A percentile compares a stretch with the other conserved stretches of the same genome.
Evolutionary conservation across 2,329 filamentous ascomycete genomes (phyloP).

Genomic region (Trichophyton benhamiae): DNA sequence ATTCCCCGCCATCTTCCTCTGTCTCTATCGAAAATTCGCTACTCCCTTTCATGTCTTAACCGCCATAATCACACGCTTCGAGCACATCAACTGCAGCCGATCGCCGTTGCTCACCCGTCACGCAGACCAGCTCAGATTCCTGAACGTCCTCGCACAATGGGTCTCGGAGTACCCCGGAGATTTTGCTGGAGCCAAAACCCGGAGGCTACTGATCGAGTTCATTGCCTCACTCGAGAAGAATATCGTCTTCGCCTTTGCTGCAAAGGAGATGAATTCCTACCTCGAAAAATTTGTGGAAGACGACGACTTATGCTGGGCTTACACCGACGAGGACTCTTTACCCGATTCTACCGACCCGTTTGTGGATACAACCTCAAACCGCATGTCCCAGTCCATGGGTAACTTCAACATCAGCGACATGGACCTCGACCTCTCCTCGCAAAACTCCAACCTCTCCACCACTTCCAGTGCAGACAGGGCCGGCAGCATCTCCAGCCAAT

Average conservation of each 20-base stretch:
- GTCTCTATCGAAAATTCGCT: conserved; percentile 86
- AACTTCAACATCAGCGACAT: conserved; percentile 30
- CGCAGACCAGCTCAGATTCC: conserved; percentile 67
- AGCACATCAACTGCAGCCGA: conserved; percentile 61
- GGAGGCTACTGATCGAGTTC: conserved; percentile 60
- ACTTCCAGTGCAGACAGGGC: conserved; percentile 29
- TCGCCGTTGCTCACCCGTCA: conserved; percentile 65
- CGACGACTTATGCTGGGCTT: conserved; percentile 89
- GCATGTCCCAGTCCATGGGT: conserved; percentile 25
- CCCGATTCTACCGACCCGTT: conserved; percentile 31
- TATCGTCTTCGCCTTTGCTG: conserved; percentile 71
- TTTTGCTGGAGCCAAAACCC: conserved; percentile 68
- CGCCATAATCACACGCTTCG: conserved; percentile 51
- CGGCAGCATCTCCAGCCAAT: conserved; percentile 31
- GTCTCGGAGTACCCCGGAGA: conserved; percentile 82
- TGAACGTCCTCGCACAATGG: conserved; percentile 80
- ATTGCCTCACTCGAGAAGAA: conserved; percentile 61
- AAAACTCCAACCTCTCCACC: conserved; percentile 30
- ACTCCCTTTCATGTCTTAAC: conserved; percentile 66
- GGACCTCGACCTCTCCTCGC: conserved; percentile 26
- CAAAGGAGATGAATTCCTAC: conserved; percentile 70
- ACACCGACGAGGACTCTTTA: conserved; percentile 49
- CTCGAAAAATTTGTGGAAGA: conserved; percentile 68
- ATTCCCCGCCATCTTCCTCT: conserved; percentile 79
- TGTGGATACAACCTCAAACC: conserved; percentile 28